Evolutionary conservation across 768 basidiomycete species (phyloP), one percentile per base, ranked within the genome.

Genomic region (Sporobolomyces phaffii): DNA sequence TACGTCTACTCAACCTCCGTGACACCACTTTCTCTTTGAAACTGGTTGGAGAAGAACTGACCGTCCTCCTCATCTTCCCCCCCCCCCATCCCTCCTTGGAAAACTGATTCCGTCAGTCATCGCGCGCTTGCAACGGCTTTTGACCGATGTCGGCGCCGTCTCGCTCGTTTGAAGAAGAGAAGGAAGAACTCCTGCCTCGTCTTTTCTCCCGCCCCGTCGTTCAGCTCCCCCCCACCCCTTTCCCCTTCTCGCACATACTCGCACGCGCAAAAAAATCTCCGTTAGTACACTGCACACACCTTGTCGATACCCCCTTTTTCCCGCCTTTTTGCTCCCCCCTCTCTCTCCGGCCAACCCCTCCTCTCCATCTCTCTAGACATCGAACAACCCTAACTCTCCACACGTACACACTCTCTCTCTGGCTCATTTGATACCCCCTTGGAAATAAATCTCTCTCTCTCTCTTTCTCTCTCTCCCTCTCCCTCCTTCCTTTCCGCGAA

Each of bases 61-160:
- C 38, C 38, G 10, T 38, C 38, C 17, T 48, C 50, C 26, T 9
- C 29, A 3, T 14, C 9, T 4, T 13, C 31, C 6, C n/a, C n/a
- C n/a, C n/a, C n/a, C n/a, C n/a, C n/a, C n/a, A n/a, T n/a, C n/a
- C n/a, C n/a, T n/a, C n/a, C n/a, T n/a, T n/a, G n/a, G n/a, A n/a
- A n/a, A n/a, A n/a, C 47, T 54, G 47, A 54, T 34, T n/a, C 48
- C 17, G 10, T 33, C 51, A 62, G 68, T 69, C 43, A 61, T 69
- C 49, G 60, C 52, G 40, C 59, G 68, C 17, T 49, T 69, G 22
- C 60, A 40, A 11, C 54, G 64, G 48, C 52, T 69, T 17, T 54
- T 69, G 41, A 56, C 63, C 22, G 68, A 64, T 10, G 63, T 44
- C 26, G 68, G 68, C 15, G 56, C 60, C 45, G 63, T 60, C 40